These are phyloP conservation scores for Colletotrichum sojae DNA, from an alignment of 2,329 filamentous ascomycete genomes.

Conservation along the genomic window DNA sequence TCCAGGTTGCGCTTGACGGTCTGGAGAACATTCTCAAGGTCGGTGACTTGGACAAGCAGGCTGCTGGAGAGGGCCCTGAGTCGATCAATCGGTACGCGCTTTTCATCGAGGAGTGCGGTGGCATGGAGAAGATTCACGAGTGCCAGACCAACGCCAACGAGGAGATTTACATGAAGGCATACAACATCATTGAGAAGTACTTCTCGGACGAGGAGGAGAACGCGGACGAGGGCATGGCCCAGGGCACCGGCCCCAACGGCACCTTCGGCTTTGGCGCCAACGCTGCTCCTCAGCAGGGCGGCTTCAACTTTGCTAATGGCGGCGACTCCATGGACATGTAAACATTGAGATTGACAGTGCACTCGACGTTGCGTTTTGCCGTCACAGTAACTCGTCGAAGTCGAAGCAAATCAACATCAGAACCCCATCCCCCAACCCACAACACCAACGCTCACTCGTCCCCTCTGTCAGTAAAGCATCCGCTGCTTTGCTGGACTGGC, in stretches of 20 bases:
- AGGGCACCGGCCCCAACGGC: constrained; percentile 77
- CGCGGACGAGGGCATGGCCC: constrained; percentile 84
- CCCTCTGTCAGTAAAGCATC: constrained; percentile 34
- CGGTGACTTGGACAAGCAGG: constrained; percentile 97
- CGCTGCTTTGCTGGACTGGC: constrained; percentile 31
- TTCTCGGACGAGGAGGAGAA: constrained; percentile 99
- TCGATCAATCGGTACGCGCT: constrained; percentile 96
- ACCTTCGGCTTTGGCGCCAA: constrained; percentile 85
- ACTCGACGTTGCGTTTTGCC: constrained; percentile 19
- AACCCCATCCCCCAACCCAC: constrained; percentile 24
- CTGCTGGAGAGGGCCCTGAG: constrained; percentile 79
- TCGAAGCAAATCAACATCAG: constrained; percentile 19
- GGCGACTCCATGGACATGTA: constrained; percentile 78
- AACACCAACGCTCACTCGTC: constrained; percentile 30
- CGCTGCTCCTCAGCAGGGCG: constrained; percentile 73
- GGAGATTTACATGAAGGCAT: constrained; percentile 99
- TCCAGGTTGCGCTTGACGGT: constrained; percentile 97
- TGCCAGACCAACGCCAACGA: constrained; percentile 99
- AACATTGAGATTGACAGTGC: constrained; percentile 42
- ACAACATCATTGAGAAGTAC: constrained; percentile 99
- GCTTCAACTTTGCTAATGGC: constrained; percentile 93
- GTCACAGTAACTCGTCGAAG: constrained; percentile 10
- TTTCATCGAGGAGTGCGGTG: constrained; percentile 98
- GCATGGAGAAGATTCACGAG: constrained; percentile 99
- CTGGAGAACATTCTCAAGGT: constrained; percentile 99